Evolutionary conservation across 108 stramenopile species (phyloP).

Genomic region (Nitzschia sp.): DNA sequence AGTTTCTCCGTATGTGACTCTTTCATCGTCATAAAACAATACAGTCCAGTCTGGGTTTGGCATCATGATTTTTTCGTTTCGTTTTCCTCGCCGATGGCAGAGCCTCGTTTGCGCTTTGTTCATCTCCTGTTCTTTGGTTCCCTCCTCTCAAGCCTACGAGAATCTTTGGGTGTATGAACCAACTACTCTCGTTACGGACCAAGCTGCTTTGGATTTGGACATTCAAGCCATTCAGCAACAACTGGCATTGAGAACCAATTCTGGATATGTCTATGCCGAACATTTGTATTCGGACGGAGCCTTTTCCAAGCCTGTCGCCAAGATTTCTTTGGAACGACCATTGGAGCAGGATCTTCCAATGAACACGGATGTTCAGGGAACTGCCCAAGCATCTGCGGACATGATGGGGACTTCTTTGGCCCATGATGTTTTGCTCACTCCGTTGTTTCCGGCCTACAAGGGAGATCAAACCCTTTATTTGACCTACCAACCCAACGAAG

Average conservation of each 20-base stretch:
- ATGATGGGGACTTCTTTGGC: slow-evolving; percentile 22
- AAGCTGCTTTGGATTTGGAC: slow-evolving; percentile 57
- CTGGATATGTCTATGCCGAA: slow-evolving; percentile 37
- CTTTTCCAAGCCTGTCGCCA: slow-evolving; percentile 59
- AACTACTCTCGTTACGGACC: background rate
- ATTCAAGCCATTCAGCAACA: slow-evolving; percentile 42
- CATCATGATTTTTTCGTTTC: too few species aligned
- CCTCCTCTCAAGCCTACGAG: background rate
- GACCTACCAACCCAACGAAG: slow-evolving; percentile 51
- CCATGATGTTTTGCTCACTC: slow-evolving; percentile 38
- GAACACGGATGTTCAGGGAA: slow-evolving; percentile 42
- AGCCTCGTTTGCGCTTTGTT: too few species aligned
- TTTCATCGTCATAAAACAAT: too few species aligned
- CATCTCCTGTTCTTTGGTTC: too few species aligned
- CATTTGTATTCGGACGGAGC: slow-evolving; percentile 62
- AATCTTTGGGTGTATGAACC: background rate
- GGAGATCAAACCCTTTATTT: slow-evolving; percentile 41
- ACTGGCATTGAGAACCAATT: slow-evolving; percentile 27
- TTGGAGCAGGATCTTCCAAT: slow-evolving; percentile 22
- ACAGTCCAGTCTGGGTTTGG: too few species aligned
- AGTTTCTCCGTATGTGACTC: too few species aligned
- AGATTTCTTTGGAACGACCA: slow-evolving; percentile 28
- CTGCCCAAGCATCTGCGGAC: background rate
- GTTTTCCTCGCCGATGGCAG: too few species aligned
- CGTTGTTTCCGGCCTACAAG: slow-evolving; percentile 22